These are phyloP conservation scores for Glycine tomentella DNA, from an alignment of 306 rosid species.

Conservation along the genomic window DNA sequence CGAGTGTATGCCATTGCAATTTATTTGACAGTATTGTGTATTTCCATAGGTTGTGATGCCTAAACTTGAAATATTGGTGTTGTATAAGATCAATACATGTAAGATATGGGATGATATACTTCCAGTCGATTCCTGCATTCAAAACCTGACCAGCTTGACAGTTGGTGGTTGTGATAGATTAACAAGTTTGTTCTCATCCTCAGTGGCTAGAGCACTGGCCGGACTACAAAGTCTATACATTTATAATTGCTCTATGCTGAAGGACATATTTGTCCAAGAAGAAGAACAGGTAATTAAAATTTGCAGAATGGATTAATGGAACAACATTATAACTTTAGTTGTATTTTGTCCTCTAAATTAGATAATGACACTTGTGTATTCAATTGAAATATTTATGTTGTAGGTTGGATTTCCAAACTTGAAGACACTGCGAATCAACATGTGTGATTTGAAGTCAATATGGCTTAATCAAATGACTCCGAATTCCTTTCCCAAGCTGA, in stretches of 20 bases:
- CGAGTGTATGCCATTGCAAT: too few species aligned
- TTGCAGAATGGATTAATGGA: too few species aligned
- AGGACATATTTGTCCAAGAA: too few species aligned
- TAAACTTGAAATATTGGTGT: constrained; percentile 8
- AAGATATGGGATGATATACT: constrained; percentile 1
- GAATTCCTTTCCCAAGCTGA: not conserved
- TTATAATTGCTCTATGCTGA: too few species aligned
- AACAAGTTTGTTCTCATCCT: not conserved
- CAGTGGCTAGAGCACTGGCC: not conserved
- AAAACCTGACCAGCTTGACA: not conserved
- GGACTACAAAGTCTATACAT: not conserved
- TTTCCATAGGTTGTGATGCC: not conserved
- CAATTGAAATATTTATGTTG: not conserved
- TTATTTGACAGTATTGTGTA: too few species aligned
- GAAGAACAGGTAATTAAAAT: too few species aligned
- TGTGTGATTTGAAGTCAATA: not conserved
- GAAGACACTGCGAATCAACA: not conserved
- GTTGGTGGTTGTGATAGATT: not conserved
- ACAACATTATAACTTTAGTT: too few species aligned
- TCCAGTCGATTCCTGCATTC: not conserved
- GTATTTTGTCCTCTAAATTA: too few species aligned
- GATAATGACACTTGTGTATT: not conserved
- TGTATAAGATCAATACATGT: not conserved
- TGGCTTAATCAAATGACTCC: not conserved
- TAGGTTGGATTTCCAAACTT: not conserved